phyloP scores from a whole-genome alignment of 345 rosid genomes.

The Toxicodendron radicans region DNA sequence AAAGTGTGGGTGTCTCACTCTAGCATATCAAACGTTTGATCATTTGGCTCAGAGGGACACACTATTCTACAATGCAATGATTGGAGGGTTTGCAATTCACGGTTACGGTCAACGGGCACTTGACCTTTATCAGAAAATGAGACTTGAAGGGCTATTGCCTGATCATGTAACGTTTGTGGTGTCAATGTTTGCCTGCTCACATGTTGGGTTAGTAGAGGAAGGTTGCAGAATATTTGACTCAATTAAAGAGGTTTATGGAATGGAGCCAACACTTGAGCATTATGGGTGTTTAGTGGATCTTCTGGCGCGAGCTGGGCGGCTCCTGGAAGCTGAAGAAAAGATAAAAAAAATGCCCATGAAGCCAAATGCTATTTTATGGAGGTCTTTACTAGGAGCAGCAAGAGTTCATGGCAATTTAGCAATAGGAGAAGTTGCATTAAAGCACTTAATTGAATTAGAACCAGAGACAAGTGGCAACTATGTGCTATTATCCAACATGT shows the following conservation, averaged over 20 bases:
- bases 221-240: slow-evolving; percentile 51
- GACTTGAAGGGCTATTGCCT: slow-evolving; percentile 39
- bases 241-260: slow-evolving; percentile 37
- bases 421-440: slow-evolving; percentile 49
- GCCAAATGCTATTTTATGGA: slow-evolving; percentile 62
- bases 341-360: slow-evolving; percentile 59
- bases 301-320: slow-evolving; percentile 32
- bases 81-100: slow-evolving; percentile 51
- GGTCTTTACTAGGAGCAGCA: slow-evolving; percentile 67
- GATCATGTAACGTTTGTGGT: slow-evolving; percentile 57
- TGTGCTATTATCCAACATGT: slow-evolving; percentile 65
- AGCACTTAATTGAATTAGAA: slow-evolving; percentile 52
- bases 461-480: slow-evolving; percentile 57
- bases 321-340: slow-evolving; percentile 54
- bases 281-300: slow-evolving; percentile 69
- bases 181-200: slow-evolving; percentile 59
- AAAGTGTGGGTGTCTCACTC: slow-evolving; percentile 34
- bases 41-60: slow-evolving; percentile 44
- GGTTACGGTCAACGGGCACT: slow-evolving; percentile 54
- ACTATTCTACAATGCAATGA: slow-evolving; percentile 56
- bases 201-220: slow-evolving; percentile 49
- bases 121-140: slow-evolving; percentile 29
- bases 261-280: slow-evolving; percentile 60
- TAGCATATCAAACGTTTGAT: slow-evolving; percentile 48
- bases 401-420: slow-evolving; percentile 50